phyloP scores from a whole-genome alignment of 148 eudicot species.

The Beta vulgaris region DNA sequence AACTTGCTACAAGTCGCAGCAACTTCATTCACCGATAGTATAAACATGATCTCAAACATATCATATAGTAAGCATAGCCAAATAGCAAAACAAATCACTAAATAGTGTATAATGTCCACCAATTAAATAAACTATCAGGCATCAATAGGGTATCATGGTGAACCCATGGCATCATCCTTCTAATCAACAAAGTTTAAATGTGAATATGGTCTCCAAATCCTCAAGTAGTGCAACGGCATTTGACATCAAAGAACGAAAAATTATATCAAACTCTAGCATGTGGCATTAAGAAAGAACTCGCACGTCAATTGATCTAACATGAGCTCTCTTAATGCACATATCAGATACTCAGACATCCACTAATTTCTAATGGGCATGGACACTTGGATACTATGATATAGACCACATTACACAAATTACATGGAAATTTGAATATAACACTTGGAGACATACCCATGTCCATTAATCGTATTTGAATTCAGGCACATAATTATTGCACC shows the following conservation, averaged over 20 bases:
- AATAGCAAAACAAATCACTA: background rate
- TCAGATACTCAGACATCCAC: background rate
- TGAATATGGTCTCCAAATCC: background rate
- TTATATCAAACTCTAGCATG: no score
- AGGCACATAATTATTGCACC: background rate
- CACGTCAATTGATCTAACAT: background rate
- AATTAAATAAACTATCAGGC: background rate
- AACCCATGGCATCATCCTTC: background rate
- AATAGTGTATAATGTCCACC: background rate
- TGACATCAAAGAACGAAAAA: background rate
- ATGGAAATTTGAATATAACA: background rate
- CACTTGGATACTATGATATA: background rate
- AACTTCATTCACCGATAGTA: background rate
- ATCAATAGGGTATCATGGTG: background rate
- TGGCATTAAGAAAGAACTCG: background rate
- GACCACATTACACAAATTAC: background rate
- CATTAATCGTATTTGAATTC: background rate
- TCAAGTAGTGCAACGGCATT: background rate
- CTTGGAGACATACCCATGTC: background rate
- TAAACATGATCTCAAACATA: background rate
- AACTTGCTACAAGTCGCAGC: background rate
- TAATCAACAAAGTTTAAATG: background rate
- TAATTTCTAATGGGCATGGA: background rate
- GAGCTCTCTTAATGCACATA: background rate
- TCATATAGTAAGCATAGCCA: background rate